phyloP scores from a whole-genome alignment of 345 rosid species.

The Rhodamnia argentea region DNA sequence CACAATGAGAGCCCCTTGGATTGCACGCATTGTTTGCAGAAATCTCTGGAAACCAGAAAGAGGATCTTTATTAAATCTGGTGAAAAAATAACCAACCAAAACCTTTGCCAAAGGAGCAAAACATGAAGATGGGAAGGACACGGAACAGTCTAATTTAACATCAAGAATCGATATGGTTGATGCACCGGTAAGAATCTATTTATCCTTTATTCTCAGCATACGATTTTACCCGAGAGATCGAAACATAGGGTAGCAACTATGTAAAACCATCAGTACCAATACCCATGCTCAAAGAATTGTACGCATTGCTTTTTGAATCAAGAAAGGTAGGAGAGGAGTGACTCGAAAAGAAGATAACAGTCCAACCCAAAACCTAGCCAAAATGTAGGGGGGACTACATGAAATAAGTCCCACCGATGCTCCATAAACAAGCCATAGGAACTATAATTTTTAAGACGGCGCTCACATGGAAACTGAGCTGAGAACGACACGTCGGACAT shows the following conservation, averaged over 20 bases:
- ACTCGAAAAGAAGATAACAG: background rate
- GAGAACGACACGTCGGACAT: background rate
- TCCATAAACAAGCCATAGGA: background rate
- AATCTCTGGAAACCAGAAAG: constrained; percentile 73
- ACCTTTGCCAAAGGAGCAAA: background rate
- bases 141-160: background rate
- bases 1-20: constrained; percentile 85
- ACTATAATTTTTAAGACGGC: background rate
- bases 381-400: background rate
- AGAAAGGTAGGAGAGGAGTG: background rate
- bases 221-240: background rate
- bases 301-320: background rate
- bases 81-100: background rate
- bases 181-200: background rate
- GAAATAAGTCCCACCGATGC: background rate
- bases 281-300: background rate
- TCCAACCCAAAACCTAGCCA: background rate
- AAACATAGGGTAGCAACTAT: background rate
- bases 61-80: constrained; percentile 32
- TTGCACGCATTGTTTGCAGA: constrained; percentile 80
- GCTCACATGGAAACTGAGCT: background rate
- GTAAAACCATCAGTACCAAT: background rate
- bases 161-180: background rate
- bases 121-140: background rate
- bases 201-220: background rate